phyloP scores from a whole-genome alignment of 768 basidiomycete genomes.

The Glaciozyma martinii region DNA sequence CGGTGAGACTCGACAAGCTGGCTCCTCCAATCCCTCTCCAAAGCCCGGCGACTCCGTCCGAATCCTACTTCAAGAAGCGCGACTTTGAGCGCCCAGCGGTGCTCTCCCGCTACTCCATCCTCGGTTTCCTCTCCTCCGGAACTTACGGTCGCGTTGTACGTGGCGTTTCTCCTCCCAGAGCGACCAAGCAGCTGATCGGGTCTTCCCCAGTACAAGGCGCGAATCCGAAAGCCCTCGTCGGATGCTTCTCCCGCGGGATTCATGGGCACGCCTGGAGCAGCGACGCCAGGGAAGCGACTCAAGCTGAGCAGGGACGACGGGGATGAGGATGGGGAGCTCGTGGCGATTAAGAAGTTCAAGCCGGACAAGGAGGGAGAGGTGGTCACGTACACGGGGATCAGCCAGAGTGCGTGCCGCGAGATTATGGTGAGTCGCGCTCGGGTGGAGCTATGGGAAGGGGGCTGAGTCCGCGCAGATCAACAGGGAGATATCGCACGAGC shows the following conservation, averaged over 20 bases:
- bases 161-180: background rate
- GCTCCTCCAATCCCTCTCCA: too few relatives aligned
- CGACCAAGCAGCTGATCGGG: background rate
- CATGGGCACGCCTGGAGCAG: constrained; percentile 33
- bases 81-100: constrained; percentile 31
- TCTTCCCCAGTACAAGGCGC: constrained; percentile 98
- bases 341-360: constrained; percentile 99
- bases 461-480: constrained; percentile 52
- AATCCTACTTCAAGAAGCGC: background rate
- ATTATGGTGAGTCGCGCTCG: constrained; percentile 65
- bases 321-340: constrained; percentile 53
- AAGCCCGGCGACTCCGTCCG: too few relatives aligned
- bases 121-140: constrained; percentile 96
- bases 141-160: constrained; percentile 83
- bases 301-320: constrained; percentile 43
- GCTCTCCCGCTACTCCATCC: constrained; percentile 60
- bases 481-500: constrained; percentile 79
- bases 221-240: constrained; percentile 34
- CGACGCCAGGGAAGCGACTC: constrained; percentile 48
- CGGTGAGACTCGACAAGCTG: too few relatives aligned
- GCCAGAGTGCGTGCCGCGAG: constrained; percentile 93
- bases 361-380: constrained; percentile 95
- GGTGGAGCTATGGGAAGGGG: constrained; percentile 3
- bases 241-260: constrained; percentile 33
- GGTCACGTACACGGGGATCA: constrained; percentile 89